phyloP scores from a whole-genome alignment of 2,329 filamentous ascomycete genomes.

The Colletotrichum sp. region DNA sequence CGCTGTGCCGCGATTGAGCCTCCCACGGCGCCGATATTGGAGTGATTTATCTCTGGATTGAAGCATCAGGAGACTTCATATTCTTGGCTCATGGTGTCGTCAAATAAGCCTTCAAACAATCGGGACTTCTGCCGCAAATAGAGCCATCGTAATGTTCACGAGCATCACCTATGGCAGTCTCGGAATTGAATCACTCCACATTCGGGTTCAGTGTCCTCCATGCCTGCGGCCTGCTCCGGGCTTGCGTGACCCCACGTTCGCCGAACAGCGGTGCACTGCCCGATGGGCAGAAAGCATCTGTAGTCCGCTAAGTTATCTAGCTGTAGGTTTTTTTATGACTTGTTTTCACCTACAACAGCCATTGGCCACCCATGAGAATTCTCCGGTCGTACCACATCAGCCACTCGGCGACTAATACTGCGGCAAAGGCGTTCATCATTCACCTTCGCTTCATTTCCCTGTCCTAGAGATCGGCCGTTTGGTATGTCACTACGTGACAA shows the following conservation, averaged over 20 bases:
- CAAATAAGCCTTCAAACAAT: background rate
- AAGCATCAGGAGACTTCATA: background rate
- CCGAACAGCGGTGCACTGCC: background rate
- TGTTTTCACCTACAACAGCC: no score
- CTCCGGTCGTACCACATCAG: no score
- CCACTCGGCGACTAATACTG: no score
- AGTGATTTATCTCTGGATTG: background rate
- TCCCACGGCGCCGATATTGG: background rate
- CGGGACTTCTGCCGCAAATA: background rate
- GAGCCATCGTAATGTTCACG: background rate
- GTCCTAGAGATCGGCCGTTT: no score
- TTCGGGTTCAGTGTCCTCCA: background rate
- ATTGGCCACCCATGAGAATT: no score
- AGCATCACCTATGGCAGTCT: background rate
- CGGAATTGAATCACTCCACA: background rate
- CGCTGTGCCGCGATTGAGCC: background rate
- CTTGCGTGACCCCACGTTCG: background rate
- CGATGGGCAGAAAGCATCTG: background rate
- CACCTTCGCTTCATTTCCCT: no score
- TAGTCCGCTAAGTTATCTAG: no score
- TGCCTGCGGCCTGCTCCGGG: background rate
- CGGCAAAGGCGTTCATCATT: fast-evolving
- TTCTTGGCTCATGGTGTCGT: background rate
- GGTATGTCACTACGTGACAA: no score
- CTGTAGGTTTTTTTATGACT: no score